These are phyloP conservation scores for Cladosporium sp. DNA, from an alignment of 2,329 filamentous ascomycete species.

Conservation along the genomic window DNA sequence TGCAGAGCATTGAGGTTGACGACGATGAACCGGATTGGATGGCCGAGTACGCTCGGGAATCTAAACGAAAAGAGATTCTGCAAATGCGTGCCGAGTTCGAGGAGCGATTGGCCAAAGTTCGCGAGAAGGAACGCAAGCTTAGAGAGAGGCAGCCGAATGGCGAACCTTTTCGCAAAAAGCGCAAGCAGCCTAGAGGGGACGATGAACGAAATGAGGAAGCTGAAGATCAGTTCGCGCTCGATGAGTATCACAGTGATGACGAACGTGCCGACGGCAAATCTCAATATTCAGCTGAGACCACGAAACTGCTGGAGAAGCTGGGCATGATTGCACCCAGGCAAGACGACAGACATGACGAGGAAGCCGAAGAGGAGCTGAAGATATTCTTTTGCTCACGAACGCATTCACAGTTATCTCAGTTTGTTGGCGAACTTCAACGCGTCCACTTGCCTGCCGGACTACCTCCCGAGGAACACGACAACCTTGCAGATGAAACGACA, in stretches of 20 bases:
- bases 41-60: conserved; percentile 67
- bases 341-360: conserved; percentile 38
- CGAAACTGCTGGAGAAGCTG: conserved; percentile 64
- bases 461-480: conserved; percentile 18
- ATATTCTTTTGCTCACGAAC: conserved; percentile 92
- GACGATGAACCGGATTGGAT: conserved; percentile 82
- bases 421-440: conserved; percentile 74
- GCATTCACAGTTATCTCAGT: conserved; percentile 87
- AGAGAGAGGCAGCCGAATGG: conserved; percentile 33
- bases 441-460: conserved; percentile 74
- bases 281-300: conserved; percentile 64
- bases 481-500: conserved; percentile 6
- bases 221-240: conserved; percentile 70
- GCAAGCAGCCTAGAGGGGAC: conserved; percentile 27
- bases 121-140: conserved; percentile 58
- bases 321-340: conserved; percentile 37
- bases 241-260: conserved; percentile 66
- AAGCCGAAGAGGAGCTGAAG: conserved; percentile 65
- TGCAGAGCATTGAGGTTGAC: conserved; percentile 44
- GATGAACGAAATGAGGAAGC: conserved; percentile 36
- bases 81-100: conserved; percentile 70
- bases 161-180: conserved; percentile 42
- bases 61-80: conserved; percentile 63
- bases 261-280: conserved; percentile 38
- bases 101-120: conserved; percentile 59